A percentile compares a stretch with the other conserved stretches of the same genome.
These are phyloP conservation scores for Cyclanthera cordifolia DNA, from an alignment of 306 rosid species.

Conservation along the genomic window DNA sequence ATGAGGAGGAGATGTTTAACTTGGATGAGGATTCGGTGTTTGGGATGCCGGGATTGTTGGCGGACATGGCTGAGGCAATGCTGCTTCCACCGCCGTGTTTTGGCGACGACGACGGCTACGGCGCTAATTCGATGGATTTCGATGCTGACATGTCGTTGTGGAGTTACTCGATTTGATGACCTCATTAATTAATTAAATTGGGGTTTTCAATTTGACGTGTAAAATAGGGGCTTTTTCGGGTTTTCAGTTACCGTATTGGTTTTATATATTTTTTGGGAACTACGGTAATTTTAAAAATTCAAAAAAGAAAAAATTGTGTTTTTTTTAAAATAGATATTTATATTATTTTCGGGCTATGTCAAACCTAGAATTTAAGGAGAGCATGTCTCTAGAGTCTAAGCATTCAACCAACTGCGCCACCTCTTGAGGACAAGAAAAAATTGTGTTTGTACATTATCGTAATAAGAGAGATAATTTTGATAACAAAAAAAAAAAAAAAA, in stretches of 20 bases:
- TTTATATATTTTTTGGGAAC: not conserved
- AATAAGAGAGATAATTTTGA: not conserved
- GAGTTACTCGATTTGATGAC: conserved; percentile 21
- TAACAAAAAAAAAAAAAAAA: too few relatives aligned
- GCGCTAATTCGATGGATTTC: conserved; percentile 25
- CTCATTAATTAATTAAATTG: not conserved
- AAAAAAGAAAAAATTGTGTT: not conserved
- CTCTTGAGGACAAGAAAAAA: too few relatives aligned
- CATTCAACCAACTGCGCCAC: too few relatives aligned
- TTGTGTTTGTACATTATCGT: not conserved
- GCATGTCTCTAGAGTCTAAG: too few relatives aligned
- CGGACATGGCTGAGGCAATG: conserved; percentile 57
- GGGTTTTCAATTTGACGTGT: not conserved
- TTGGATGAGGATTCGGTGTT: conserved; percentile 34
- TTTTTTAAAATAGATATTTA: too few relatives aligned
- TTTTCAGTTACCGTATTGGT: not conserved
- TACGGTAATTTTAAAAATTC: not conserved
- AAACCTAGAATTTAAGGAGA: too few relatives aligned
- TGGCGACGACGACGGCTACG: conserved; percentile 29
- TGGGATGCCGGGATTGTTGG: conserved; percentile 43
- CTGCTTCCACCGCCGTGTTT: conserved; percentile 45
- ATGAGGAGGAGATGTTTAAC: not conserved
- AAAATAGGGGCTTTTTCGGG: not conserved
- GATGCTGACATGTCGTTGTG: conserved; percentile 9
- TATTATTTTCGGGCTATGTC: too few relatives aligned